These are phyloP conservation scores for Nakazawaea pomicola DNA, from an alignment of 805 yeast species.

Conservation along the genomic window DNA sequence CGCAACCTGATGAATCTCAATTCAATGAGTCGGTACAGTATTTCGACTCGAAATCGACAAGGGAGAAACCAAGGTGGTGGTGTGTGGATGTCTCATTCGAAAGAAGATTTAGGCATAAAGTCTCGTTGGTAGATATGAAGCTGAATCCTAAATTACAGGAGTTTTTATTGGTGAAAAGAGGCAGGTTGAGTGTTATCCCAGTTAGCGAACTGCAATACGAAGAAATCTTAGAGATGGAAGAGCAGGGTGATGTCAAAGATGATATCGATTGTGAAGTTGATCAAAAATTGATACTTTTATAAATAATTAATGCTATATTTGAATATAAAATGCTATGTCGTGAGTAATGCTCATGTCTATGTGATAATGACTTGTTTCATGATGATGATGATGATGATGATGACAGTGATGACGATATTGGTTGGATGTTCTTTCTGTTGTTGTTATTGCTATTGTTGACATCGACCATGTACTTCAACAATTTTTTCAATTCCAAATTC, in stretches of 20 bases:
- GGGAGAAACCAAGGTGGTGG: slow-evolving; percentile 48
- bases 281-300: slow-evolving; percentile 1
- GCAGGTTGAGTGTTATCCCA: slow-evolving; percentile 47
- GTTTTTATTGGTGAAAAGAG: slow-evolving; percentile 41
- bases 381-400: not conserved
- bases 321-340: not conserved
- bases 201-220: slow-evolving; percentile 40
- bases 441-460: slow-evolving; percentile 2
- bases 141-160: slow-evolving; percentile 28
- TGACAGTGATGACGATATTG: not conserved
- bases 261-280: slow-evolving; percentile 29
- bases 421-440: not conserved
- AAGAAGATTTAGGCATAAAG: slow-evolving; percentile 36
- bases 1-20: slow-evolving; percentile 35
- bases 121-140: slow-evolving; percentile 36
- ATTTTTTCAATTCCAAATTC: slow-evolving; percentile 21
- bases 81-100: slow-evolving; percentile 45
- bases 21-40: slow-evolving; percentile 39
- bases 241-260: slow-evolving; percentile 19
- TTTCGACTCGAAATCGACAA: slow-evolving; percentile 40
- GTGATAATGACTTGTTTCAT: too few relatives aligned
- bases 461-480: slow-evolving; percentile 17
- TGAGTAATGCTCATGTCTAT: not conserved
- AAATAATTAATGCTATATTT: not conserved
- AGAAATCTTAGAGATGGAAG: slow-evolving; percentile 32